These are phyloP conservation scores for Pyrenophora seminiperda DNA, from an alignment of 2,329 filamentous ascomycete species.

Conservation along the genomic window DNA sequence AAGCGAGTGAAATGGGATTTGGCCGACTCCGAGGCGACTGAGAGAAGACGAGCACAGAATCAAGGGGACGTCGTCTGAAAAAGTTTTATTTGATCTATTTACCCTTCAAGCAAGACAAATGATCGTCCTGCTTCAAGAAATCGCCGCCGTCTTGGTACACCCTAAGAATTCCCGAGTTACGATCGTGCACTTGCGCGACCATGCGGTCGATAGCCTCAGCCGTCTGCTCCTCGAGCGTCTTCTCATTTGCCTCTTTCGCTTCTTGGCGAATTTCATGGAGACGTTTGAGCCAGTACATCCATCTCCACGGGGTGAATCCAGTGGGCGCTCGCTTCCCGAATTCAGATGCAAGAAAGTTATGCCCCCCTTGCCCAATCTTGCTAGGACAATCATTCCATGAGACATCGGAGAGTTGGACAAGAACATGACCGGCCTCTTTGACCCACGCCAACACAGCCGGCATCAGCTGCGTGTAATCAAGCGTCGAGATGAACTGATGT, in stretches of 20 bases:
- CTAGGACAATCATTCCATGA: constrained; percentile 13
- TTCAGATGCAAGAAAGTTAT: constrained; percentile 6
- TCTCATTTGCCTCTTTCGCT: constrained; percentile 5
- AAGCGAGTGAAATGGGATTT: no score
- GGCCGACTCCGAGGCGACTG: no score
- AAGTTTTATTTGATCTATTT: no score
- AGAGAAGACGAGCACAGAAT: no score
- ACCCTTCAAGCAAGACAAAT: background rate
- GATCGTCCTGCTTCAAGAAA: background rate
- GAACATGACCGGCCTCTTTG: constrained; percentile 6
- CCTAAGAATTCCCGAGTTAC: background rate
- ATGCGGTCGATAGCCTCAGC: background rate
- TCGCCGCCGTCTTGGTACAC: background rate
- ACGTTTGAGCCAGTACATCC: constrained; percentile 17
- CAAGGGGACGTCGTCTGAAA: no score
- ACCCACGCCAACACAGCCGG: constrained; percentile 11
- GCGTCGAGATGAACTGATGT: background rate
- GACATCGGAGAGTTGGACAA: constrained; percentile 4
- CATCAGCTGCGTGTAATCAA: constrained; percentile 4
- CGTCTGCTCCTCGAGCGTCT: background rate
- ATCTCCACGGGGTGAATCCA: constrained; percentile 15
- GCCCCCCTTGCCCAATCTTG: constrained; percentile 8
- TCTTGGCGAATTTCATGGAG: constrained; percentile 10
- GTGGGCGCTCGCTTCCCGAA: constrained; percentile 10
- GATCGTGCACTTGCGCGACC: background rate